These are phyloP conservation scores for Penicillium janthinellum DNA, from an alignment of 2,329 filamentous ascomycete genomes.

Conservation along the genomic window DNA sequence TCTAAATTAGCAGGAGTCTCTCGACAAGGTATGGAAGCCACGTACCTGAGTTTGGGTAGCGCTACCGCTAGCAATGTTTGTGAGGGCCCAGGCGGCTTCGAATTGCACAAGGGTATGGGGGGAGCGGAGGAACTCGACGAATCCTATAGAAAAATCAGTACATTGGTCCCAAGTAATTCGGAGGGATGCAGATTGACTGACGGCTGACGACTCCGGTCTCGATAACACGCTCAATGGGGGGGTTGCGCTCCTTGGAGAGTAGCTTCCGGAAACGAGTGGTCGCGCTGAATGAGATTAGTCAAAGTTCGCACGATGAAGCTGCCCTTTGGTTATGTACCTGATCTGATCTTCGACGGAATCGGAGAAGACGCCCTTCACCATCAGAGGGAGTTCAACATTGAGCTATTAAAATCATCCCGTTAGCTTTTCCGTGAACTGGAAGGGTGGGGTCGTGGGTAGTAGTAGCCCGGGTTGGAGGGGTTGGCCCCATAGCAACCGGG, in stretches of 20 bases:
- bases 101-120: conserved; percentile 98
- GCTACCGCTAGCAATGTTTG: conserved; percentile 98
- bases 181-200: conserved; percentile 8
- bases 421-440: conserved; percentile 8
- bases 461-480: conserved; percentile 25
- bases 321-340: conserved; percentile 52
- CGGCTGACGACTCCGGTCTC: conserved; percentile 97
- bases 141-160: conserved; percentile 41
- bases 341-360: conserved; percentile 98
- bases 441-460: conserved; percentile 23
- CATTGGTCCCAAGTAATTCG: neutral
- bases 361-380: conserved; percentile 97
- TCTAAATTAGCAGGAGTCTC: neutral
- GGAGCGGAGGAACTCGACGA: conserved; percentile 96
- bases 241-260: conserved; percentile 97
- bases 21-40: neutral
- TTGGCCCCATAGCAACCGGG: conserved; percentile 34
- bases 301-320: neutral
- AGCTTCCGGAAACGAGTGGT: conserved; percentile 99
- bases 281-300: conserved; percentile 38
- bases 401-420: conserved; percentile 60
- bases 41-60: conserved; percentile 82
- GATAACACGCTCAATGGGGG: conserved; percentile 98
- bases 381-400: conserved; percentile 95
- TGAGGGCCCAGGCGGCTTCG: conserved; percentile 97